A percentile compares a stretch with the other conserved stretches of the same genome.
Conservation (phyloP, 225 moss, liverwort and hornwort species). For the Pseudisothecium myosuroides region DNA sequence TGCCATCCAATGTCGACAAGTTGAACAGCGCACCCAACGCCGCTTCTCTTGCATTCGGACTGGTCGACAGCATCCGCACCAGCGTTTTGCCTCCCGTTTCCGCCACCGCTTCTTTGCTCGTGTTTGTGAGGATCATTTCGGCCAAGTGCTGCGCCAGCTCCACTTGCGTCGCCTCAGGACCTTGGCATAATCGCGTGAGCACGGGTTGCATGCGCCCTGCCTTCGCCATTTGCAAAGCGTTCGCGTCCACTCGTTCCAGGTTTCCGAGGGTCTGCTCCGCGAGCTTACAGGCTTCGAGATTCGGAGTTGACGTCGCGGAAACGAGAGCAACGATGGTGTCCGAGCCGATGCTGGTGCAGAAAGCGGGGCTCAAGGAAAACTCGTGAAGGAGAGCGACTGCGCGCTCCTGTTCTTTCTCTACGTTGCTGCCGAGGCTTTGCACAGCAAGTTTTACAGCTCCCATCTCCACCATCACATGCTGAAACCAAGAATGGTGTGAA, state of each 20-base stretch:
- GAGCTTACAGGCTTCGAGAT: background rate
- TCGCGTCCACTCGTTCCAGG: conserved; percentile 3
- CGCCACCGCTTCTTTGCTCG: conserved; percentile 13
- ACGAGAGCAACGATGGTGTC: background rate
- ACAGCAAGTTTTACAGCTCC: conserved; percentile 2
- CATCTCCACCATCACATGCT: conserved; percentile 17
- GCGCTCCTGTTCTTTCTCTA: conserved; percentile 6
- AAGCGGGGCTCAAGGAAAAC: background rate
- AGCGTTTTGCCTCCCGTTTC: conserved; percentile 1
- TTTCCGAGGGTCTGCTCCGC: conserved; percentile 7
- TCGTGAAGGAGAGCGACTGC: conserved; percentile 6
- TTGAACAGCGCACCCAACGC: conserved; percentile 9
- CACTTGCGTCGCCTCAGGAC: conserved; percentile 12
- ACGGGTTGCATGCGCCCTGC: conserved; percentile 17
- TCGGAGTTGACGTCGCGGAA: background rate
- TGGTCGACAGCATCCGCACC: conserved; percentile 14
- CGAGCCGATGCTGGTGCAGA: background rate
- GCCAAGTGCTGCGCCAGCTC: conserved; percentile 7
- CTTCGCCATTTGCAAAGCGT: conserved; percentile 9
- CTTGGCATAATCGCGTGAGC: conserved; percentile 1
- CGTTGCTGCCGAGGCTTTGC: background rate
- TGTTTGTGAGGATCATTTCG: conserved; percentile 10
- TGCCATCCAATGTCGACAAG: conserved; percentile 11
- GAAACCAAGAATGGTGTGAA: background rate
- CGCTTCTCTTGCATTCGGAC: conserved; percentile 11